Conservation (phyloP, 1,139 yeast species). For the Candida labiduridarum region DNA sequence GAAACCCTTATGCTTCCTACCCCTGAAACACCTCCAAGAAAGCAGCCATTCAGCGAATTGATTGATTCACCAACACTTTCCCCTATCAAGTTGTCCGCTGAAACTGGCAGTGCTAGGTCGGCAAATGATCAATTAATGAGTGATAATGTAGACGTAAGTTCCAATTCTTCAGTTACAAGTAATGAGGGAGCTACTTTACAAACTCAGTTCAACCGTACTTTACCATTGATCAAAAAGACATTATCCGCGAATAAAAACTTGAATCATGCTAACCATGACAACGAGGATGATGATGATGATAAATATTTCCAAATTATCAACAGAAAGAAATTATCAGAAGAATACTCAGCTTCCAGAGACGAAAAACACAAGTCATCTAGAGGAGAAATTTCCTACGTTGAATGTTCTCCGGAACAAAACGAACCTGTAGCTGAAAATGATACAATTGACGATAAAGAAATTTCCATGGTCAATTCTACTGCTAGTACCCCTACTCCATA, state of each 20-base stretch:
- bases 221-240: constrained; percentile 31
- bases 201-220: constrained; percentile 27
- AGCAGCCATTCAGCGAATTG: constrained; percentile 9
- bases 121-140: constrained; percentile 5
- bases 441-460: constrained; percentile 1
- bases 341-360: constrained; percentile 6
- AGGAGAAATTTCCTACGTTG: constrained; percentile 28
- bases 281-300: constrained; percentile 14
- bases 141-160: constrained; percentile 8
- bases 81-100: constrained; percentile 11
- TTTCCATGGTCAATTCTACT: not conserved
- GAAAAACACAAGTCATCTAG: constrained; percentile 35
- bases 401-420: constrained; percentile 11
- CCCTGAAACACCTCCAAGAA: constrained; percentile 3
- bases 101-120: constrained; percentile 8
- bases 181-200: constrained; percentile 8
- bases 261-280: constrained; percentile 3
- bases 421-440: constrained; percentile 8
- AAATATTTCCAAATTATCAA: constrained; percentile 16
- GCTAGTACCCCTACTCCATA: constrained; percentile 1
- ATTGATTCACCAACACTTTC: constrained; percentile 17
- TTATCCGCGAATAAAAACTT: constrained; percentile 17
- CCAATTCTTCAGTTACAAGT: constrained; percentile 14
- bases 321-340: constrained; percentile 13
- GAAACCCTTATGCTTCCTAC: not conserved